phyloP scores from a whole-genome alignment of 352 stramenopile species.

The Peronospora destructor region DNA sequence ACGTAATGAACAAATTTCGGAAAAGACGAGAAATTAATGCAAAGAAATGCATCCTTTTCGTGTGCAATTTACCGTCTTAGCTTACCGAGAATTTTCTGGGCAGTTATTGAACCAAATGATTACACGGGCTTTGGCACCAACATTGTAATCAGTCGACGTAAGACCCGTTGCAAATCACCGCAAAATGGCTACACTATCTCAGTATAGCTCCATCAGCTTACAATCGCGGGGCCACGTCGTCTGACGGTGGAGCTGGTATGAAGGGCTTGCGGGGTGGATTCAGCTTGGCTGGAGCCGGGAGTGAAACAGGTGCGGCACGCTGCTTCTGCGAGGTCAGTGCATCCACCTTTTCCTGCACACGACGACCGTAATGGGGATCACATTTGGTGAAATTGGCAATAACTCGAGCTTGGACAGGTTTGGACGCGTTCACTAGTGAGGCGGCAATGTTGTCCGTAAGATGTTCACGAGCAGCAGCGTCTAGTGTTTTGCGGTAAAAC shows the following conservation, averaged over 20 bases:
- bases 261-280: slow-evolving; percentile 60
- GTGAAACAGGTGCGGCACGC: slow-evolving; percentile 4
- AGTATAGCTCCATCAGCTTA: slow-evolving; percentile 15
- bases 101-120: no score
- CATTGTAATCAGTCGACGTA: no score
- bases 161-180: neutral
- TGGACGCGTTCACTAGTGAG: slow-evolving; percentile 69
- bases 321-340: slow-evolving; percentile 27
- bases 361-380: slow-evolving; percentile 78
- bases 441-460: slow-evolving; percentile 86
- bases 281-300: slow-evolving; percentile 30
- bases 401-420: slow-evolving; percentile 71
- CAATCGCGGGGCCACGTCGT: slow-evolving; percentile 44
- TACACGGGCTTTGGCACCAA: no score
- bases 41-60: no score
- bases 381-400: slow-evolving; percentile 86
- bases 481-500: slow-evolving; percentile 82
- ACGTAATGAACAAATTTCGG: no score
- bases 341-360: slow-evolving; percentile 72
- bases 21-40: no score
- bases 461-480: slow-evolving; percentile 53
- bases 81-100: no score
- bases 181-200: slow-evolving; percentile 21
- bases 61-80: no score
- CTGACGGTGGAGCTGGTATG: slow-evolving; percentile 41